Evolutionary conservation across 2,329 filamentous ascomycete species (phyloP), one percentile per base, ranked within the genome.

Genomic region (Clonostachys byssicola): DNA sequence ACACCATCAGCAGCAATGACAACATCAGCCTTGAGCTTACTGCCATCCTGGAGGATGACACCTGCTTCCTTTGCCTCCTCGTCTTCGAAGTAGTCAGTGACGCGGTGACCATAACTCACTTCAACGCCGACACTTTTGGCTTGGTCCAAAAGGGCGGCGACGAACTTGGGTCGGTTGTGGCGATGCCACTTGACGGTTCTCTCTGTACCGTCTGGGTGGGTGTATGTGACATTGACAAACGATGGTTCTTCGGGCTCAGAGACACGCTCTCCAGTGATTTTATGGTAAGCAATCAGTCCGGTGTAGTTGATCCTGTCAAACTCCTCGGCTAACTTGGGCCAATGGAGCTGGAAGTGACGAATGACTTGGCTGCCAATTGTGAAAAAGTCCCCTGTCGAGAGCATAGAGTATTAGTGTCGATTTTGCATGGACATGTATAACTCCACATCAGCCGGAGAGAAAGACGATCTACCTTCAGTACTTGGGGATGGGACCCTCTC

Each of bases 401-500:
- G 14, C 17, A 12, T 20, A n/a, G 5, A 13, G 20, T 39, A 14
- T 42, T 16, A 23, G 23, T 30, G 2, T 10, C 23, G 23, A 9
- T 30, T 9, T 42, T 2, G n/a, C 7, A 42, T 42, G n/a, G 6
- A 42, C 8, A 17, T 20, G 23, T 23, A 8, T 23, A 17, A 12
- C 4, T 9, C 40, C 3, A 42, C 23, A 30, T 30, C 23, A 30
- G 8, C 7, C 5, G 7, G 23, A 8, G 8, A 8, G 23, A 5
- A 20, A 30, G 23, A 30, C 3, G 5, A 4, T 4, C 2, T 42
- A 44, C 30, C 20, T 12, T 34, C 14, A 9, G 16, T 63, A 53
- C 83, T 85, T 46, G 83, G 71, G 46, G 75, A 72, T 9, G 73
- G 66, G 49, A 82, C 82, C 1, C 74, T 70, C 55, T 83, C 80